phyloP scores from a whole-genome alignment of 2,329 filamentous ascomycete species.

The Venturia pyrina region DNA sequence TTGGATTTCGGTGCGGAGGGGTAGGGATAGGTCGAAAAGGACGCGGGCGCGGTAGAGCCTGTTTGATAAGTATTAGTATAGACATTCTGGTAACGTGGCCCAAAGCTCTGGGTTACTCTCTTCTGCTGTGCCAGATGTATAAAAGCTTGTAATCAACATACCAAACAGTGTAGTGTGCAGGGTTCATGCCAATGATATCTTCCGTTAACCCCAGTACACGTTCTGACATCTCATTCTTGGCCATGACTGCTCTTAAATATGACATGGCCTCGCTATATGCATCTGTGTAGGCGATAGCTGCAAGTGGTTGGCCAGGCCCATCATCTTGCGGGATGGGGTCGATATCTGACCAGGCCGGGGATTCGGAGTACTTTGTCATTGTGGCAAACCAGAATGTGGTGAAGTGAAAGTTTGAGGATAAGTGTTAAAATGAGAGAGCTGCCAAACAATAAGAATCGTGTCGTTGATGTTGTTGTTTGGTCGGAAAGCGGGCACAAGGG shows the following conservation, averaged over 20 bases:
- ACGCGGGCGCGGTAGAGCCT: constrained; percentile 80
- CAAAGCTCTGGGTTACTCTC: background rate
- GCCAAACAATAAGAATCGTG: background rate
- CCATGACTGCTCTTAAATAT: constrained; percentile 92
- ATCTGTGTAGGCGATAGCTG: constrained; percentile 83
- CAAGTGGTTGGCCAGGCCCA: constrained; percentile 63
- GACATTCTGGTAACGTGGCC: background rate
- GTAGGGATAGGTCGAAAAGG: constrained; percentile 51
- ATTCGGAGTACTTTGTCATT: constrained; percentile 46
- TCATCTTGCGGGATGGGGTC: constrained; percentile 75
- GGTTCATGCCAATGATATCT: constrained; percentile 85
- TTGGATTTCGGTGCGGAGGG: constrained; percentile 58
- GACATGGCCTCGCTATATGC: constrained; percentile 88
- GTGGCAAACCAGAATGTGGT: background rate
- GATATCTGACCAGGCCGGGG: constrained; percentile 76
- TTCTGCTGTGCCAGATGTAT: background rate
- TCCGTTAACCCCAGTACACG: constrained; percentile 74
- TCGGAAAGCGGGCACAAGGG: background rate
- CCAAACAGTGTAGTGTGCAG: constrained; percentile 98
- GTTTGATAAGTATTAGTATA: background rate
- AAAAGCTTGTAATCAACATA: constrained; percentile 22
- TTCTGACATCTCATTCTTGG: constrained; percentile 68
- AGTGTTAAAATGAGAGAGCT: background rate
- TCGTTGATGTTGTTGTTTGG: background rate
- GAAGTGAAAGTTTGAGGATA: background rate